Conservation (phyloP, 148 eudicot genomes). For the Chenopodium album region DNA sequence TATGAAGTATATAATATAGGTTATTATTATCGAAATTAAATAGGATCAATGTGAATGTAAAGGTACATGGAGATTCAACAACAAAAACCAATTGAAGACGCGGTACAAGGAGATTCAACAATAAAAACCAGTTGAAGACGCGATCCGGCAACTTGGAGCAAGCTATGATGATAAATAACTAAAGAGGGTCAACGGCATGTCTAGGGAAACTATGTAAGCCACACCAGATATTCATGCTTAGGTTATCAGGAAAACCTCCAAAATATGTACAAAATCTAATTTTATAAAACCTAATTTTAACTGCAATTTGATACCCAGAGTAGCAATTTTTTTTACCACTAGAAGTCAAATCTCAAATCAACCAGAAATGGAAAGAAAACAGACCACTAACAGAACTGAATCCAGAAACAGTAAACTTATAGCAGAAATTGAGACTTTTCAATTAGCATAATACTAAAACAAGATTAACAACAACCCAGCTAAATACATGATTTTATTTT, state of each 20-base stretch:
- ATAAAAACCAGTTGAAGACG: neutral
- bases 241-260: neutral
- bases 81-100: neutral
- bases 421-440: no score
- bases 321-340: neutral
- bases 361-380: neutral
- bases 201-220: neutral
- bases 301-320: neutral
- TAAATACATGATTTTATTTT: neutral
- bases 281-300: neutral
- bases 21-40: neutral
- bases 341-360: constrained; percentile 21
- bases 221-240: neutral
- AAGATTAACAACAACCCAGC: constrained; percentile 18
- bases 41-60: neutral
- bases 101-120: neutral
- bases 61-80: neutral
- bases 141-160: neutral
- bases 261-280: neutral
- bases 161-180: constrained; percentile 1
- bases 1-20: no score
- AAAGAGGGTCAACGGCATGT: constrained; percentile 18
- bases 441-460: neutral
- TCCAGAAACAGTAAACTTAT: constrained; percentile 1
- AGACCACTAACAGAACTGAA: neutral